Base-by-base conservation (phyloP, 139 green algal genomes). In the Chlorella sp. region DNA sequence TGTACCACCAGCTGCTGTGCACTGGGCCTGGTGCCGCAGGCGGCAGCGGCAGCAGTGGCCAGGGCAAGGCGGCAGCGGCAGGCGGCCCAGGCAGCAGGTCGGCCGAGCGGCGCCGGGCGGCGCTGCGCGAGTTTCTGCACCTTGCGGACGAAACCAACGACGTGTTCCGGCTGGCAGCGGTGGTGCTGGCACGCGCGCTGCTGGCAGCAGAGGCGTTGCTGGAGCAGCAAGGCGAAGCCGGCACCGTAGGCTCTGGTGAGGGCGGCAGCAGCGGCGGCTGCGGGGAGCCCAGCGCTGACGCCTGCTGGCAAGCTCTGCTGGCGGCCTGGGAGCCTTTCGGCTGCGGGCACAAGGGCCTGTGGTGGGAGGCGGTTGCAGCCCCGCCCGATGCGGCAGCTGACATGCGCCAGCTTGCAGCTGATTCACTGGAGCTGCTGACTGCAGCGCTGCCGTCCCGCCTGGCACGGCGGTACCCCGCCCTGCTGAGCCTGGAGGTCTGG, bases 361-460 rank as follows among this genome's bases (percentile, higher is more conserved):
- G 95, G 96, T 99, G 96, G 96, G 93, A 99, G 68, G 75, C 76
- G 30, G 88, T 97, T 32, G 92, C 94, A 28, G 83, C 89, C 34
- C 94, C 94, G 46, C 86, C 90, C 24, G 95, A 97, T 73, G 92
- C 96, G 14, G 83, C 90, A 41, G 72, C 72, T 89, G 90, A 92
- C 48, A 75, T 96, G 84, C 84, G 81, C 75, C 80, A 88, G n/a
- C 78, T 98, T 69, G 93, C 96, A 20, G 46, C 30, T 0, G 92
- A 96, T 28, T 98, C 95, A 0, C 86, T 98, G 84, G 81, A 81
- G 41, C 89, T 98, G 43, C 91, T 98, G n/a, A 60, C 62, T 2
- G 73, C 76, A 0, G 93, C 86, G 16, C 73, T 97, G 79, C 67
- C 80, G 34, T 26, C 77, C 51, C 34, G 14, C 30, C 34, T 68